A percentile compares a stretch with the other conserved stretches of the same genome.
Evolutionary conservation across 345 rosid genomes (phyloP).

Genomic region (Punica granatum): DNA sequence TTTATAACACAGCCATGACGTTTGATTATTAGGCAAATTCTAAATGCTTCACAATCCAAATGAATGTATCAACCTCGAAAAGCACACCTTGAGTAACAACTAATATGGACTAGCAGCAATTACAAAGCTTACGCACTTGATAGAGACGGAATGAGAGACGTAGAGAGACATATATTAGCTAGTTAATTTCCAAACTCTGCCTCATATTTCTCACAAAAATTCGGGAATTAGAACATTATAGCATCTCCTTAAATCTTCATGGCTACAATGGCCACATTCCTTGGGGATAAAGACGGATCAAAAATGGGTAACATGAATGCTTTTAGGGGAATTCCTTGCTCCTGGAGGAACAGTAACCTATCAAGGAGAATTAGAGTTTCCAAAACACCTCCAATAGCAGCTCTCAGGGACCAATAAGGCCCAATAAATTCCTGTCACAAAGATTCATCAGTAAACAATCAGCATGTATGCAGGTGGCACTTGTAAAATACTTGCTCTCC

Average conservation of each 20-base stretch:
- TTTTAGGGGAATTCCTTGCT: slow-evolving; percentile 48
- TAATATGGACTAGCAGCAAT: no score
- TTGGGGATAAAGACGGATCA: slow-evolving; percentile 75
- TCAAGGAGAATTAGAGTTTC: slow-evolving; percentile 84
- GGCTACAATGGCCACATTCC: slow-evolving; percentile 83
- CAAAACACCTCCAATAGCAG: slow-evolving; percentile 76
- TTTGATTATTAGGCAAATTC: not conserved
- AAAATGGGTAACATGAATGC: slow-evolving; percentile 71
- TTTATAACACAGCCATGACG: not conserved
- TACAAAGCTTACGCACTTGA: not conserved
- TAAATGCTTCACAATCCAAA: not conserved
- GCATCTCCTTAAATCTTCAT: slow-evolving; percentile 29
- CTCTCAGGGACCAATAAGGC: slow-evolving; percentile 88
- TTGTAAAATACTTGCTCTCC: not conserved
- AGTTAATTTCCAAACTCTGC: not conserved
- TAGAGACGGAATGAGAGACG: not conserved
- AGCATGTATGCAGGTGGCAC: not conserved
- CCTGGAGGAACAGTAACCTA: slow-evolving; percentile 84
- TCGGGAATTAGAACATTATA: not conserved
- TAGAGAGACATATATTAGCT: not conserved
- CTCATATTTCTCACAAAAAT: not conserved
- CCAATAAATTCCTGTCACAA: slow-evolving; percentile 56
- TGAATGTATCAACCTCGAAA: not conserved
- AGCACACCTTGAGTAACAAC: not conserved
- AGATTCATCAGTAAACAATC: not conserved